These are phyloP conservation scores for Nitzschia sp. DNA, from an alignment of 108 stramenopile species.

Conservation along the genomic window DNA sequence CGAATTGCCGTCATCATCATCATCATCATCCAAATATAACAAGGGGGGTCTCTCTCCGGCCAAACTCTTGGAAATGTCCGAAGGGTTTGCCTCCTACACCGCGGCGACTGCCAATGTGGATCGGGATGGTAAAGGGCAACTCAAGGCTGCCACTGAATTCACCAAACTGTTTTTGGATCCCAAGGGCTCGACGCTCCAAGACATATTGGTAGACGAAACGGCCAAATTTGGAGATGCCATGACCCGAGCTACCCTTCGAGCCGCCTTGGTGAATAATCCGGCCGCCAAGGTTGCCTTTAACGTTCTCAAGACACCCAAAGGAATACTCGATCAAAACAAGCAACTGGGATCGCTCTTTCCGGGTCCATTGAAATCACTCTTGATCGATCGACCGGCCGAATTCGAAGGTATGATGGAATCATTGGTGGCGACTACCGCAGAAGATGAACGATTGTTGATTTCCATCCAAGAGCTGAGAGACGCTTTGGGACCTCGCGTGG, in stretches of 20 bases:
- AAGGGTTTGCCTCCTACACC: constrained; percentile 84
- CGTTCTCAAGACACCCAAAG: constrained; percentile 52
- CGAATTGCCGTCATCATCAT: no score
- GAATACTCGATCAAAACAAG: constrained; percentile 36
- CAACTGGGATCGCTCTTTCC: constrained; percentile 49
- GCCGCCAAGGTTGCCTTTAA: constrained; percentile 53
- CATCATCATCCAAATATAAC: neutral
- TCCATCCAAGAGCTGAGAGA: constrained; percentile 57
- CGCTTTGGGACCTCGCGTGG: constrained; percentile 33
- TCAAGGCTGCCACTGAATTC: constrained; percentile 65
- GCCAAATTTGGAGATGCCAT: constrained; percentile 74
- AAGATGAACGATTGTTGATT: constrained; percentile 62
- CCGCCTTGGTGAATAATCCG: constrained; percentile 59
- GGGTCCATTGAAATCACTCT: constrained; percentile 40
- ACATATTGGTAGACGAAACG: constrained; percentile 72
- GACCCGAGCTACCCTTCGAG: constrained; percentile 52
- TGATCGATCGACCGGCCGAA: constrained; percentile 60
- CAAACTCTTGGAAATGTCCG: constrained; percentile 80
- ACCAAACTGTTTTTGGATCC: constrained; percentile 65
- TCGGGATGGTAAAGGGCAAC: constrained; percentile 59
- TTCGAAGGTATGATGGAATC: constrained; percentile 63
- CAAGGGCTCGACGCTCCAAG: constrained; percentile 71
- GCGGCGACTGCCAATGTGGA: constrained; percentile 74
- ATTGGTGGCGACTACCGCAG: constrained; percentile 44
- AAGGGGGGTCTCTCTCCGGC: constrained; percentile 44